Evolutionary conservation across 345 rosid genomes (phyloP).

Genomic region (Euclidium syriacum): DNA sequence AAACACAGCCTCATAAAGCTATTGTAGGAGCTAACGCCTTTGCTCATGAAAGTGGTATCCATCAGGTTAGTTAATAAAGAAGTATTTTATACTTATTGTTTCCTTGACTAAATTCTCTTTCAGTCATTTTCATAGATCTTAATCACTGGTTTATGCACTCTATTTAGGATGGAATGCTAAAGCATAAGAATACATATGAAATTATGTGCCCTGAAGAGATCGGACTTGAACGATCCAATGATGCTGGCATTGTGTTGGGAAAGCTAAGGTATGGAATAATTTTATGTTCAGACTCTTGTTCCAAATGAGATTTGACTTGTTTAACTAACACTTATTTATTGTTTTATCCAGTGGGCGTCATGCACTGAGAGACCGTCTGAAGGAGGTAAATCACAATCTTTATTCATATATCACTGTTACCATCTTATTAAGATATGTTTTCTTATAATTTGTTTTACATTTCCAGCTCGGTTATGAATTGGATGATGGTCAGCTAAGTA

Average conservation of each 20-base stretch:
- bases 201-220: conserved; percentile 79
- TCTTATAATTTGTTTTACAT: conserved; percentile 6
- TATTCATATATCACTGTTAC: background rate
- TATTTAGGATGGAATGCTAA: conserved; percentile 84
- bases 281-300: background rate
- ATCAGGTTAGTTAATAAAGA: conserved; percentile 48
- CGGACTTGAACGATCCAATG: conserved; percentile 72
- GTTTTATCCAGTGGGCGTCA: conserved; percentile 67
- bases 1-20: conserved; percentile 83
- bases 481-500: conserved; percentile 59
- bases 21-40: conserved; percentile 91
- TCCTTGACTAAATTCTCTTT: background rate
- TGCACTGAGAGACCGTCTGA: conserved; percentile 61
- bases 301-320: background rate
- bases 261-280: conserved; percentile 60
- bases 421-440: background rate
- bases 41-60: conserved; percentile 91
- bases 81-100: background rate
- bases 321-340: background rate
- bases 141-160: background rate
- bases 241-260: conserved; percentile 82
- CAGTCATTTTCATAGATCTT: background rate
- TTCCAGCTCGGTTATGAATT: conserved; percentile 76
- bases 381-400: conserved; percentile 41
- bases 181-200: conserved; percentile 81